phyloP scores from a whole-genome alignment of 768 basidiomycete genomes.

The Dacryopinax primogenitus region DNA sequence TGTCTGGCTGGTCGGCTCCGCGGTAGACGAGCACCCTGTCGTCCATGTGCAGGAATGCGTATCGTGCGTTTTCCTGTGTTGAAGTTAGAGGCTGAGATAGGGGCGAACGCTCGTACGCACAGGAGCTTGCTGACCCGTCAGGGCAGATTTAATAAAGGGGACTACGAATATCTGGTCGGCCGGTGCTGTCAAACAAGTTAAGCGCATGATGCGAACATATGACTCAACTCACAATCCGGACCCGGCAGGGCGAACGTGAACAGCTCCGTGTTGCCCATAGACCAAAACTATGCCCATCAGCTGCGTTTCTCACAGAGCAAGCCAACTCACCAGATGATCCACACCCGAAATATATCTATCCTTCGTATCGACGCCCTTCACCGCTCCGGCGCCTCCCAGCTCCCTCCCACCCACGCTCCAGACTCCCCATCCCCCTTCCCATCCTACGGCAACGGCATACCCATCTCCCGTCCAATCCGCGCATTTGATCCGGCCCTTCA shows the following conservation, averaged over 20 bases:
- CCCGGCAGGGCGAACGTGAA: neutral
- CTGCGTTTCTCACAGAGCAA: neutral
- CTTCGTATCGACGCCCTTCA: slow-evolving; percentile 30
- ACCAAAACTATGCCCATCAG: neutral
- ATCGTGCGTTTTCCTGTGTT: slow-evolving; percentile 79
- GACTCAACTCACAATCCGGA: neutral
- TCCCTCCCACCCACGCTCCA: slow-evolving; percentile 60
- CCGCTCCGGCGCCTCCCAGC: slow-evolving; percentile 25
- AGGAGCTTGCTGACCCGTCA: slow-evolving; percentile 80
- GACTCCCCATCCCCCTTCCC: slow-evolving; percentile 79
- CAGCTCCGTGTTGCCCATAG: neutral
- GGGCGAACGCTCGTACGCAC: too few relatives aligned
- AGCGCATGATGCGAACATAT: neutral
- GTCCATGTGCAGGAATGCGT: slow-evolving; percentile 91
- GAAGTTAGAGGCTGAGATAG: neutral
- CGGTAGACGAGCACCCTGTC: slow-evolving; percentile 87
- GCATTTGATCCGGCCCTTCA: neutral
- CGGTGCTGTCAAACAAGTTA: slow-evolving; percentile 15
- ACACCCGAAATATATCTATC: slow-evolving; percentile 28
- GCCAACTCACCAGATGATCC: neutral
- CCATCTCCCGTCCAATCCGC: slow-evolving; percentile 95
- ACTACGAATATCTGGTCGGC: slow-evolving; percentile 64
- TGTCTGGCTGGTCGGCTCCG: slow-evolving; percentile 93
- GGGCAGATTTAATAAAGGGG: slow-evolving; percentile 90
- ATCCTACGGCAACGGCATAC: slow-evolving; percentile 85